Base-by-base conservation (phyloP, 192 early-diverging fungal species). In the Radiomyces spectabilis region DNA sequence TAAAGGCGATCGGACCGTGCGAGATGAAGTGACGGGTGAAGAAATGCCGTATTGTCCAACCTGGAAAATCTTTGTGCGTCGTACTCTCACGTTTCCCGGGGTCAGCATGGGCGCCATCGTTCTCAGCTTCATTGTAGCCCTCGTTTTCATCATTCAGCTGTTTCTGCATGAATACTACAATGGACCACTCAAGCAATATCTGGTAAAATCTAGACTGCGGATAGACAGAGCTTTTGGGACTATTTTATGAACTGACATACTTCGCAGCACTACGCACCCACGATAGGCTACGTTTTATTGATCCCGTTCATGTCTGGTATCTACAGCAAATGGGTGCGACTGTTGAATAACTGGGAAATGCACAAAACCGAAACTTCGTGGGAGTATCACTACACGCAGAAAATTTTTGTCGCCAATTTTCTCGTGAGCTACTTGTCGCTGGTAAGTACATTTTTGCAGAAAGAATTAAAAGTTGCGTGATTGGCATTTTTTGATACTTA, bases 361-460 rank as follows among this genome's bases (percentile, higher is more conserved):
- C 83, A 85, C 52, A 74, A 80, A 54, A 87, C 86, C 13, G 81
- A 81, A 27, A 68, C 83, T 7, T 68, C 79, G 47, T 78, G 89
- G 56, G 83, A 83, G 38, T 76, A 79, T 47, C 78, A 83, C 44
- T 72, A 83, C 26, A 80, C 90, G 5, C 78, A 85, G 55, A 94
- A 94, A 68, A 80, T 94, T 22, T 97, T 94, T 65, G 78, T 92
- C 38, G 83, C 92, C 55, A 87, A 85, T 35, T 90, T 87, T 49
- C 71, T 97, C 33, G 77, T 87, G 18, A 80, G 85, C 43, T 88
- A 90, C 65, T 74, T 94, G 13, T 86, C 91, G 9, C 75, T 95
- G 57, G 63, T 66, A 66, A 54, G 27, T 45, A 10, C 24, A 34
- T 9, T 9, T 19, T 46, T 40, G 16, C 26, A n/a, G 29, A 13